These are phyloP conservation scores for Pseudocercospora pini-densiflorae DNA, from an alignment of 2,329 filamentous ascomycete species.

Conservation along the genomic window DNA sequence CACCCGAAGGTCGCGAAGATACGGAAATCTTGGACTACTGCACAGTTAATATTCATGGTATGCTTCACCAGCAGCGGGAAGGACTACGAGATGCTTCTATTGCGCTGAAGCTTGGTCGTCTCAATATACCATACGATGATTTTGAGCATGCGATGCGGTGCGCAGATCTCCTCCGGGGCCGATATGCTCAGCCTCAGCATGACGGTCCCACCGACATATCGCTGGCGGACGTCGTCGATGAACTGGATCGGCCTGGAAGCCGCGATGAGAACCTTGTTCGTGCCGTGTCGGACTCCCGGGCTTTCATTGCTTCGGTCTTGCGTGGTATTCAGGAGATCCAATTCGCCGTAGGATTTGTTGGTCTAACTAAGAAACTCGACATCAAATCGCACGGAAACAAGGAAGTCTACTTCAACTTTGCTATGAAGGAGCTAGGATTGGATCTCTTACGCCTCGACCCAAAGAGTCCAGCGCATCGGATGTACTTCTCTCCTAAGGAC, in stretches of 20 bases:
- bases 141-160: conserved; percentile 66
- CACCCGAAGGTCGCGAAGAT: conserved; percentile 79
- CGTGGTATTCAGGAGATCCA: conserved; percentile 96
- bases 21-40: conserved; percentile 88
- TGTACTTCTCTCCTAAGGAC: conserved; percentile 95
- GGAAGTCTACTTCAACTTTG: conserved; percentile 81
- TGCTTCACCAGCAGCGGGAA: conserved; percentile 82
- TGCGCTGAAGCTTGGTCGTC: conserved; percentile 84
- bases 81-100: conserved; percentile 89
- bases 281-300: conserved; percentile 87
- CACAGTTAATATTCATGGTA: conserved; percentile 87
- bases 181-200: conserved; percentile 35
- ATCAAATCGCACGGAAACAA: conserved; percentile 67
- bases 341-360: conserved; percentile 89
- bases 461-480: conserved; percentile 91
- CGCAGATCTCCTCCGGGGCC: conserved; percentile 55
- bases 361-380: conserved; percentile 78
- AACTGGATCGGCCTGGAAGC: conserved; percentile 71
- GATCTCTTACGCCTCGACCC: conserved; percentile 90
- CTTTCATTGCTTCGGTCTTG: conserved; percentile 87
- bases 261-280: conserved; percentile 72
- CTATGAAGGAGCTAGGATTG: conserved; percentile 95
- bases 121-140: conserved; percentile 91
- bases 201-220: conserved; percentile 59
- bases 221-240: conserved; percentile 74